A percentile compares a stretch with the other conserved stretches of the same genome.
Evolutionary conservation across 441 rosid species (phyloP).

Genomic region (Erysimum cheiri): DNA sequence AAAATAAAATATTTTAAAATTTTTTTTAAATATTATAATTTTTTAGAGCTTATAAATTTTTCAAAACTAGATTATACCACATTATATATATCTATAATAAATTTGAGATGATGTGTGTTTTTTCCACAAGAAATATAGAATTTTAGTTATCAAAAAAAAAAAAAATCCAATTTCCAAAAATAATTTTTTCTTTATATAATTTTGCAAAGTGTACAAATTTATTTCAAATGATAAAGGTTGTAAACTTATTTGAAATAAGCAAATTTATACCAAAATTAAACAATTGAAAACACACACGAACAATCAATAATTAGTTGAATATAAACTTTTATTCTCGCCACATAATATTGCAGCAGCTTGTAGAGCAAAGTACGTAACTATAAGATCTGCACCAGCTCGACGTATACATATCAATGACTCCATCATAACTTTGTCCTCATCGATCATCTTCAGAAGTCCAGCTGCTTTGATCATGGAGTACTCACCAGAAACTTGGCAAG

Average conservation of each 20-base stretch:
- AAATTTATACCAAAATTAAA: not conserved
- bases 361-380: slow-evolving; percentile 87
- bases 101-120: too few species aligned
- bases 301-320: not conserved
- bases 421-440: slow-evolving; percentile 93
- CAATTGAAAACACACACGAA: not conserved
- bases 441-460: slow-evolving; percentile 85
- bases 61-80: too few species aligned
- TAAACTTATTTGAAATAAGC: not conserved
- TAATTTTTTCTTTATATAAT: not conserved
- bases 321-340: slow-evolving; percentile 45
- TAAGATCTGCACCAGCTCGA: slow-evolving; percentile 88
- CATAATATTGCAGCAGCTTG: slow-evolving; percentile 86
- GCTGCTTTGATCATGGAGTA: slow-evolving; percentile 97
- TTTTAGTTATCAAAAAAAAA: too few species aligned
- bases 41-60: too few species aligned
- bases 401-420: slow-evolving; percentile 89
- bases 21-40: too few species aligned
- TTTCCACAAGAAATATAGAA: not conserved
- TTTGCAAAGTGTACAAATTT: not conserved
- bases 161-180: too few species aligned
- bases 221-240: not conserved
- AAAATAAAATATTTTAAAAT: too few species aligned
- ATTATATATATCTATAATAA: too few species aligned
- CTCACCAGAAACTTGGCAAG: slow-evolving; percentile 97